Evolutionary conservation across 148 eudicot species (phyloP), one percentile per base, ranked within the genome.

Genomic region (Rhododendron simsii): DNA sequence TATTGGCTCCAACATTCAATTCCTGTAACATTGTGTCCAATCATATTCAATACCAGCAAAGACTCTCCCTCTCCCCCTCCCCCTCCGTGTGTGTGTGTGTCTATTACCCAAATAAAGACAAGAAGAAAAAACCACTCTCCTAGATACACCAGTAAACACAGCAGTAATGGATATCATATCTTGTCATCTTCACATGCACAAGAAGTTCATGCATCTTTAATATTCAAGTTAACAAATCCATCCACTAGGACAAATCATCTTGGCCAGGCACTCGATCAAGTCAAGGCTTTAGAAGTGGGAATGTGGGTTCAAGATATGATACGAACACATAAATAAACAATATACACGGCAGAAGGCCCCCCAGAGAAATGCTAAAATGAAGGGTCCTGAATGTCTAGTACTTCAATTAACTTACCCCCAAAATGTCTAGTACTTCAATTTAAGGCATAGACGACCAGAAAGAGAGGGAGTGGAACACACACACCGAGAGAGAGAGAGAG

Each of bases 1-100:
- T 69, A 20, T 53, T 35, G 47, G 59, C 78, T 83, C 78, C 85
- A 83, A 83, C 78, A 83, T 83, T 76, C 55, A 69, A 83, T 73
- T 83, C 78, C 85, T 83, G 85, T 30, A 9, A 69, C 85, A 83
- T 15, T 53, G 69, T 67, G 59, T 30, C 26, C 78, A 28, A 47
- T 47, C 26, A 78, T 28, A 39, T 61, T 39, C 50, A 37, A 21
- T 61, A 21, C 47, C 51, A 50, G 44, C 21, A 21, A 61, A 61
- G 51, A 30, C 26, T 48, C 37, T 45, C 41, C 26, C n/a, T 39
- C 83, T 5, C 76, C 39, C 41, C 20, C 83, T 5, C 76, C 39
- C 41, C 20, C 39, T 33, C 39, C 18, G 16, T 53, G 37, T 23
- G 20, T 21, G 47, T 21, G n/a, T 59, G 33, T 81, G 44, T 39